Conservation (phyloP, 768 basidiomycete genomes). For the Leccinum truebloodii region DNA sequence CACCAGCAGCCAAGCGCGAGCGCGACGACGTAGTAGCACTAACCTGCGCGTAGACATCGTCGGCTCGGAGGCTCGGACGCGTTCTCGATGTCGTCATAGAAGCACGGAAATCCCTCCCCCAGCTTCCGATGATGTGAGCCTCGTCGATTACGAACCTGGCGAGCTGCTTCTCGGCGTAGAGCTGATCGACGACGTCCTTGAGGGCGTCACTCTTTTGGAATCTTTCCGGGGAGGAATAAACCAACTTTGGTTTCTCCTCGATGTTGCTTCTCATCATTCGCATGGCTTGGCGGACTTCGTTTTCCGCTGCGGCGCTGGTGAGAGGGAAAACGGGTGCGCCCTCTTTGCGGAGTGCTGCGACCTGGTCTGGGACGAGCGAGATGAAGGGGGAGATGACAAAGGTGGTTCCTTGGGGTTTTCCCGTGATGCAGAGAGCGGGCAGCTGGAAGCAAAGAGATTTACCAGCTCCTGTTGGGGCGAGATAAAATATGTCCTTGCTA, state of each 20-base stretch:
- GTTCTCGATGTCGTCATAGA: slow-evolving; percentile 30
- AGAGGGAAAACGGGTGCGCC: slow-evolving; percentile 71
- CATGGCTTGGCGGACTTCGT: slow-evolving; percentile 41
- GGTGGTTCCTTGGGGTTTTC: slow-evolving; percentile 77
- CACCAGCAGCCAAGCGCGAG: too few relatives aligned
- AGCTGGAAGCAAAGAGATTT: slow-evolving; percentile 90
- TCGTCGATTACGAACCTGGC: slow-evolving; percentile 96
- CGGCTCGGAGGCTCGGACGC: too few relatives aligned
- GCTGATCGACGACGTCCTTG: slow-evolving; percentile 49
- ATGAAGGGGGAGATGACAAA: slow-evolving; percentile 89
- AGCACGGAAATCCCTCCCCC: slow-evolving; percentile 94
- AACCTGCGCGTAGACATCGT: too few relatives aligned
- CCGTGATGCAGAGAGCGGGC: slow-evolving; percentile 77
- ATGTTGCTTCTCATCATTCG: slow-evolving; percentile 42
- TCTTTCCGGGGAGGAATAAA: slow-evolving; percentile 94
- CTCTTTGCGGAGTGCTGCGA: slow-evolving; percentile 60
- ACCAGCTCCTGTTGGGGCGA: slow-evolving; percentile 96
- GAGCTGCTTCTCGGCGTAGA: slow-evolving; percentile 58
- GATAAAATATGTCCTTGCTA: slow-evolving; percentile 86
- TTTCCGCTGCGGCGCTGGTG: slow-evolving; percentile 53
- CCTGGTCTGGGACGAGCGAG: slow-evolving; percentile 90
- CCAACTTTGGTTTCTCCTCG: slow-evolving; percentile 56
- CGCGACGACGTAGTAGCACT: too few relatives aligned
- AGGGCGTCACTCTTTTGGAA: slow-evolving; percentile 62
- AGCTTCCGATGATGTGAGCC: slow-evolving; percentile 91